Evolutionary conservation across 116 monocot species (phyloP).

Genomic region (Cymodocea nodosa): DNA sequence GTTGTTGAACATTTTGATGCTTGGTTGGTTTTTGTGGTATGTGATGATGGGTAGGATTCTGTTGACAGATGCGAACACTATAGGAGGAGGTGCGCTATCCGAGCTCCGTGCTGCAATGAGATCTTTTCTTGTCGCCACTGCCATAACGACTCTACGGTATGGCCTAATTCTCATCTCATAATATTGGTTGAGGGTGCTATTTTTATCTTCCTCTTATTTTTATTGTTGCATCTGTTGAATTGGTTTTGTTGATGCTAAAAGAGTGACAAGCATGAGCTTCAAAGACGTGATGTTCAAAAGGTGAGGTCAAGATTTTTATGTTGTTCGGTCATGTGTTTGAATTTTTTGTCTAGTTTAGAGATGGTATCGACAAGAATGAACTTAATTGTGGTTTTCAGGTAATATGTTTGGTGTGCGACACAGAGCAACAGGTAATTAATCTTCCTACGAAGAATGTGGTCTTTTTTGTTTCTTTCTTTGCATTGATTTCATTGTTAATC

Average conservation of each 20-base stretch:
- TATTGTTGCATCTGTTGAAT: neutral
- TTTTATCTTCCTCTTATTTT: slow-evolving; percentile 8
- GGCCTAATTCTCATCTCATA: no score
- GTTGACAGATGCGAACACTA: slow-evolving; percentile 58
- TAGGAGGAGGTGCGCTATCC: slow-evolving; percentile 55
- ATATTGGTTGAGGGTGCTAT: no score
- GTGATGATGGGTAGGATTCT: neutral
- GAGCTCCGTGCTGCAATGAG: slow-evolving; percentile 73
- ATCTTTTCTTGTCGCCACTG: slow-evolving; percentile 76
- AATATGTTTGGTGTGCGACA: slow-evolving; percentile 58
- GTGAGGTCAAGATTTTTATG: slow-evolving; percentile 12
- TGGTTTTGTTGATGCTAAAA: neutral
- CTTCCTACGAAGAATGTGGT: neutral
- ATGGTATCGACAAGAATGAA: neutral
- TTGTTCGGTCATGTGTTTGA: neutral
- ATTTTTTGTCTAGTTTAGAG: neutral
- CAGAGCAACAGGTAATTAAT: slow-evolving; percentile 49
- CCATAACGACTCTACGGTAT: slow-evolving; percentile 68
- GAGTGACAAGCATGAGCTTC: slow-evolving; percentile 55
- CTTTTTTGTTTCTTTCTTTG: neutral
- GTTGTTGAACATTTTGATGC: no score
- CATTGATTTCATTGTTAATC: neutral
- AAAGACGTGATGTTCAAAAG: slow-evolving; percentile 37
- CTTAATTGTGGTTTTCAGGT: slow-evolving; percentile 25
- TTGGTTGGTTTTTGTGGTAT: no score